phyloP scores from a whole-genome alignment of 1,139 yeast species.

The Kazachstania sp. region DNA sequence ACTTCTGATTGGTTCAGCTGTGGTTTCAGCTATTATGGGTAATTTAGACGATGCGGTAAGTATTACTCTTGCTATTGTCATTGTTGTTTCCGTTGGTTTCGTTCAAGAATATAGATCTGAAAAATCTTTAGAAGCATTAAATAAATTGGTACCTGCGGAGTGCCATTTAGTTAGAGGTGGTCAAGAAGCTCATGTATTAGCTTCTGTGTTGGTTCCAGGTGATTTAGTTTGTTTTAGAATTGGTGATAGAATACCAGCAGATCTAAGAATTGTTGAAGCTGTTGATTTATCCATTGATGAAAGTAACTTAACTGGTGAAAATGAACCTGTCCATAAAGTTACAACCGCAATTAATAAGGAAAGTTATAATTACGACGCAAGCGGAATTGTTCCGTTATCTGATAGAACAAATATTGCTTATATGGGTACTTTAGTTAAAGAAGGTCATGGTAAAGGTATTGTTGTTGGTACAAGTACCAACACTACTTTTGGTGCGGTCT shows the following conservation, averaged over 20 bases:
- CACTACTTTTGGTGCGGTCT: slow-evolving; percentile 85
- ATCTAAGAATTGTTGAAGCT: slow-evolving; percentile 67
- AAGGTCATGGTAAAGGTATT: slow-evolving; percentile 87
- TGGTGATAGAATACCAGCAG: slow-evolving; percentile 96
- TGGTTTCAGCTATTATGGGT: slow-evolving; percentile 79
- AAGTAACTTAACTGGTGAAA: slow-evolving; percentile 90
- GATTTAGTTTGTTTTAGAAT: slow-evolving; percentile 80
- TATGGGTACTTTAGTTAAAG: slow-evolving; percentile 94
- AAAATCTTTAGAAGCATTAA: slow-evolving; percentile 83
- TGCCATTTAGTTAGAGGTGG: slow-evolving; percentile 83
- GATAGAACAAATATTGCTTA: slow-evolving; percentile 73
- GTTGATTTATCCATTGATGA: slow-evolving; percentile 80
- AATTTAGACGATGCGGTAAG: slow-evolving; percentile 89
- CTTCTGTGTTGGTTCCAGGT: slow-evolving; percentile 85
- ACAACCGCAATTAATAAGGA: slow-evolving; percentile 33
- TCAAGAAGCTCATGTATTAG: slow-evolving; percentile 66
- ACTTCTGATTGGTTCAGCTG: slow-evolving; percentile 79
- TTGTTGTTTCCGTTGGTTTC: slow-evolving; percentile 91
- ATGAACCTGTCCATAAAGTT: slow-evolving; percentile 66
- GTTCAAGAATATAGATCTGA: slow-evolving; percentile 94
- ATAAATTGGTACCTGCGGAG: slow-evolving; percentile 86
- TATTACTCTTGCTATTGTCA: slow-evolving; percentile 77
- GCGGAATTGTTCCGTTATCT: slow-evolving; percentile 43
- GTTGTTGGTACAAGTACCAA: slow-evolving; percentile 81
- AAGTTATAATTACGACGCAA: slow-evolving; percentile 26